Percentiles rank a stretch among this genome's conserved stretches.
Conservation (phyloP, 2,329 filamentous ascomycete genomes). For the Drechslerella dactyloides region DNA sequence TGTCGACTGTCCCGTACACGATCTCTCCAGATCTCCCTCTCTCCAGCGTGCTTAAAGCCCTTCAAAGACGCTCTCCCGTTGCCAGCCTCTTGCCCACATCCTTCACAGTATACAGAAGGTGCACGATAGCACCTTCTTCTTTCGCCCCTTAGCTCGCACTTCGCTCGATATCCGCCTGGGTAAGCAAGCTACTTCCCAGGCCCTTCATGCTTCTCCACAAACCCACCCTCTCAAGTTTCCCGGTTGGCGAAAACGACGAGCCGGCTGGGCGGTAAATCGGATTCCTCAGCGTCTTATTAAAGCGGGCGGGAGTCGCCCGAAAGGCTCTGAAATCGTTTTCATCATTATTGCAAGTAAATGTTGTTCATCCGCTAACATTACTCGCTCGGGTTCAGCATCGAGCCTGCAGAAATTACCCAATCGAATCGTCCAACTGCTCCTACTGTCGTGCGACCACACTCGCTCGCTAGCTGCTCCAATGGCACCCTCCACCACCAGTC, state of each 20-base stretch:
- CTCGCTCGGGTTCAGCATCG: too few species aligned
- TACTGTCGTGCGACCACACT: constrained; percentile 8
- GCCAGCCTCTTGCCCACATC: constrained; percentile 23
- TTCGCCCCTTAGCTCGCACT: constrained; percentile 39
- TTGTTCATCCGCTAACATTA: too few species aligned
- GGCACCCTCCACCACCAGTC: constrained; percentile 46
- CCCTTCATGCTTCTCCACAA: constrained; percentile 47
- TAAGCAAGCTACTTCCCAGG: constrained; percentile 30
- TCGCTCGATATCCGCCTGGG: constrained; percentile 30
- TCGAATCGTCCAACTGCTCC: background rate
- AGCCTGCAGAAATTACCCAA: too few species aligned
- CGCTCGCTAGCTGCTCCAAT: constrained; percentile 16
- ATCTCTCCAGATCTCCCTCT: constrained; percentile 9
- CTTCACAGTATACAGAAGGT: constrained; percentile 40
- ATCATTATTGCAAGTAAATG: too few species aligned
- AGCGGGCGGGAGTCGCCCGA: background rate
- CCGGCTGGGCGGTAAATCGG: constrained; percentile 25
- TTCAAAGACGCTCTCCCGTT: background rate
- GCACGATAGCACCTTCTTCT: constrained; percentile 40
- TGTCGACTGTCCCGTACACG: background rate
- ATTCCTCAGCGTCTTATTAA: background rate
- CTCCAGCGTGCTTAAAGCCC: constrained; percentile 8
- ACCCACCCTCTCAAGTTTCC: constrained; percentile 30
- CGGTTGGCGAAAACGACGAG: constrained; percentile 22
- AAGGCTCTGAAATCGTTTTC: too few species aligned